These are phyloP conservation scores for Pseudocercospora pini-densiflorae DNA, from an alignment of 2,329 filamentous ascomycete genomes.

Conservation along the genomic window DNA sequence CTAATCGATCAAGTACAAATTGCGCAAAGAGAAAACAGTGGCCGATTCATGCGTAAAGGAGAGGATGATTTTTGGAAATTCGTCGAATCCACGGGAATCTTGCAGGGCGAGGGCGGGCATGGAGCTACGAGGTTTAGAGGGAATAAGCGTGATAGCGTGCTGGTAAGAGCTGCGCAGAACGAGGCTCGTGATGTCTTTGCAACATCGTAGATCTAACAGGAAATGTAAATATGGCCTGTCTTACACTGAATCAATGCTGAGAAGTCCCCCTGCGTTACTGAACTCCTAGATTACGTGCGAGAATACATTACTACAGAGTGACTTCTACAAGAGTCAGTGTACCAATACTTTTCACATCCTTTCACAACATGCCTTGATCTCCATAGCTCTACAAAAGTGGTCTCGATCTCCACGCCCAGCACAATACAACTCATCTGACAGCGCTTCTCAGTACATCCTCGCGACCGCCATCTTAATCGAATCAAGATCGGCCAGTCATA, in stretches of 20 bases:
- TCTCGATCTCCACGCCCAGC: too few relatives aligned
- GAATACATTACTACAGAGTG: neutral
- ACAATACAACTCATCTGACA: too few relatives aligned
- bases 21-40: slow-evolving; percentile 14
- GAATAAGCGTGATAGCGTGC: neutral
- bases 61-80: slow-evolving; percentile 27
- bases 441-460: slow-evolving; percentile 9
- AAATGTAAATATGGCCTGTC: too few relatives aligned
- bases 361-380: neutral
- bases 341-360: neutral
- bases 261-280: neutral
- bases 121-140: neutral
- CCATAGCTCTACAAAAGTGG: neutral
- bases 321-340: neutral
- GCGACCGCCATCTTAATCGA: neutral
- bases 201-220: neutral
- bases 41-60: slow-evolving; percentile 8
- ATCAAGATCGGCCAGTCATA: slow-evolving; percentile 5
- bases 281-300: neutral
- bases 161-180: neutral
- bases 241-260: neutral
- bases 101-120: neutral
- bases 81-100: slow-evolving; percentile 22
- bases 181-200: neutral
- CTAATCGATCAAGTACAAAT: slow-evolving; percentile 38